Evolutionary conservation across 495 filamentous ascomycete genomes (phyloP), one percentile per base, ranked within the genome.

Genomic region (Neurospora africana): DNA sequence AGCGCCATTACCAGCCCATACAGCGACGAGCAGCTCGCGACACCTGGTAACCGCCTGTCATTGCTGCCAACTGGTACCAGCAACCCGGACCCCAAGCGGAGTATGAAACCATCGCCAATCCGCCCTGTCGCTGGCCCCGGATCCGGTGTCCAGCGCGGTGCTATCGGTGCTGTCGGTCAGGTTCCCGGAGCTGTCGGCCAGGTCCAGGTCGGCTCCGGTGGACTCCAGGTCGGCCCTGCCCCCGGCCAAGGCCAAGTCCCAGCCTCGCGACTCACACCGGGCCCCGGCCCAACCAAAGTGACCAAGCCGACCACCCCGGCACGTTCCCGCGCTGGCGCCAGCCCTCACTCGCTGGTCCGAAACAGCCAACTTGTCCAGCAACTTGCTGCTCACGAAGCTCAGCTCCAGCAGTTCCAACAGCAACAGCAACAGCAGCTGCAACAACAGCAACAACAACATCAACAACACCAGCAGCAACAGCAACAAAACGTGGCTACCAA

Each of bases 261-360:
- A 69, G 79, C 72, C 73, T 81, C 72, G 75, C 79, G 68, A 77
- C 76, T 74, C 69, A 78, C 53, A 53, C 74, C 70, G 74, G 82
- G 81, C 69, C 80, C 83, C 79, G 79, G 82, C 67, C 78, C 81
- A 33, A 80, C 71, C 77, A 83, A 83, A 76, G 79, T 84, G 74
- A 79, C 80, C 71, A 85, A 85, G 76, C 74, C 80, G 75, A 65
- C 76, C 73, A 53, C 79, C 61, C 68, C 78, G 37, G 77, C 69
- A 72, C 78, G 76, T 76, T 76, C 70, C 61, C 75, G 70, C 75
- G 74, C 78, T 74, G 70, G 71, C 61, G 72, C 70, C 69, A 76
- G 77, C 75, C 75, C 35, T 61, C 53, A 61, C 53, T 33, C 53
- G 53, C 27, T 61, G 53, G 69, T 44, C 35, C 17, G 70, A 75